phyloP scores from a whole-genome alignment of 805 yeast species.

The Schizosaccharomyces japonicus region DNA sequence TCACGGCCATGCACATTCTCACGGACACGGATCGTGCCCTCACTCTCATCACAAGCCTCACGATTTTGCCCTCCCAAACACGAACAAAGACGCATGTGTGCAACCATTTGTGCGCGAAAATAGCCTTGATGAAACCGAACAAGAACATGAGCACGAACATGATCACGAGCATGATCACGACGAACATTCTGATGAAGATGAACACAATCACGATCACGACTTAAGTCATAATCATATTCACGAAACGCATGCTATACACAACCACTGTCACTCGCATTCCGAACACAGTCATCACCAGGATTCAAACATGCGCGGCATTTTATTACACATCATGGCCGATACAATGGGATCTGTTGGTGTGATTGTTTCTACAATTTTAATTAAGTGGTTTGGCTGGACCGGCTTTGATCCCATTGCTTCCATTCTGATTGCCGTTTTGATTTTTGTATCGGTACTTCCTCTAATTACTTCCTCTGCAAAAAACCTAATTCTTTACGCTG shows the following conservation, averaged over 20 bases:
- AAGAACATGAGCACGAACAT: slow-evolving; percentile 9
- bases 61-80: slow-evolving; percentile 8
- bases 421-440: slow-evolving; percentile 56
- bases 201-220: slow-evolving; percentile 16
- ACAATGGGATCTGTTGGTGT: slow-evolving; percentile 94
- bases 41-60: neutral
- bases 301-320: slow-evolving; percentile 79
- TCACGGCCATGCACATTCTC: slow-evolving; percentile 38
- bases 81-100: neutral
- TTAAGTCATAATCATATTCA: slow-evolving; percentile 13
- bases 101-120: neutral
- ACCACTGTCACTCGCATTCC: slow-evolving; percentile 7
- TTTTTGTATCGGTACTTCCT: slow-evolving; percentile 64
- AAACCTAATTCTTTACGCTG: slow-evolving; percentile 41
- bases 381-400: slow-evolving; percentile 44
- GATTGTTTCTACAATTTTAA: slow-evolving; percentile 63
- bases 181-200: slow-evolving; percentile 8
- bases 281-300: slow-evolving; percentile 16
- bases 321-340: slow-evolving; percentile 81
- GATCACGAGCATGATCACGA: slow-evolving; percentile 10
- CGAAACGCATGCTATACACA: neutral
- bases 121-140: neutral
- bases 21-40: slow-evolving; percentile 13
- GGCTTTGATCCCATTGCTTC: slow-evolving; percentile 89
- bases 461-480: slow-evolving; percentile 59